A percentile compares a stretch with the other conserved stretches of the same genome.
phyloP scores from a whole-genome alignment of 352 stramenopile species.

The Elongisporangium anandrum region DNA sequence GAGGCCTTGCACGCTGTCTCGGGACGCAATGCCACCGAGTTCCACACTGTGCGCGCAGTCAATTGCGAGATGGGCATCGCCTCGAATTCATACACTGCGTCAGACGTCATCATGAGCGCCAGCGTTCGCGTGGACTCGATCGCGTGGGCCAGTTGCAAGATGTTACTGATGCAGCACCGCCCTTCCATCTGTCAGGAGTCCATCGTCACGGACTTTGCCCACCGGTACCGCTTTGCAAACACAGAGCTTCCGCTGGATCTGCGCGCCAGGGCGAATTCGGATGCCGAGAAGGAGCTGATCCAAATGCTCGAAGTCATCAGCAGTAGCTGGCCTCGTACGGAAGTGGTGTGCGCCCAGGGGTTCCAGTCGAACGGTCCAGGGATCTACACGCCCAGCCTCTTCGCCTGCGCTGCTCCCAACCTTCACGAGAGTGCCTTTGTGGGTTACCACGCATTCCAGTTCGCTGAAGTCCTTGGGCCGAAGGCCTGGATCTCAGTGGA shows the following conservation, averaged over 20 bases:
- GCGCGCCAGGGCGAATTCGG: slow-evolving; percentile 32
- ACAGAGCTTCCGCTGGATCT: slow-evolving; percentile 10
- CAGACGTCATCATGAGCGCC: slow-evolving; percentile 33
- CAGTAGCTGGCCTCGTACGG: slow-evolving; percentile 27
- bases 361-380: slow-evolving; percentile 24
- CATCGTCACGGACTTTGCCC: slow-evolving; percentile 40
- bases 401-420: slow-evolving; percentile 46
- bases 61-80: slow-evolving; percentile 20
- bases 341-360: slow-evolving; percentile 38
- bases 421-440: slow-evolving; percentile 31
- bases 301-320: slow-evolving; percentile 42
- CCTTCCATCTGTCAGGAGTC: slow-evolving; percentile 55
- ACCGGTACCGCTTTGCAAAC: slow-evolving; percentile 37
- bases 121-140: slow-evolving; percentile 46
- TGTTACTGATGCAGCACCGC: slow-evolving; percentile 43
- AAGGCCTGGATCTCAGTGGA: slow-evolving; percentile 34
- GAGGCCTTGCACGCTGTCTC: slow-evolving; percentile 10
- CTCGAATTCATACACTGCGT: slow-evolving; percentile 6
- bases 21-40: slow-evolving; percentile 1
- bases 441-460: slow-evolving; percentile 25
- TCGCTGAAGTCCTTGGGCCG: slow-evolving; percentile 22
- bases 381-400: slow-evolving; percentile 18
- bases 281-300: slow-evolving; percentile 46
- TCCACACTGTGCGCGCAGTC: slow-evolving; percentile 11
- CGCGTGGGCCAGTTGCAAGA: slow-evolving; percentile 49